Percentiles rank a stretch among this genome's conserved stretches.
Evolutionary conservation across 495 filamentous ascomycete genomes (phyloP).

Genomic region (Thozetella sp.): DNA sequence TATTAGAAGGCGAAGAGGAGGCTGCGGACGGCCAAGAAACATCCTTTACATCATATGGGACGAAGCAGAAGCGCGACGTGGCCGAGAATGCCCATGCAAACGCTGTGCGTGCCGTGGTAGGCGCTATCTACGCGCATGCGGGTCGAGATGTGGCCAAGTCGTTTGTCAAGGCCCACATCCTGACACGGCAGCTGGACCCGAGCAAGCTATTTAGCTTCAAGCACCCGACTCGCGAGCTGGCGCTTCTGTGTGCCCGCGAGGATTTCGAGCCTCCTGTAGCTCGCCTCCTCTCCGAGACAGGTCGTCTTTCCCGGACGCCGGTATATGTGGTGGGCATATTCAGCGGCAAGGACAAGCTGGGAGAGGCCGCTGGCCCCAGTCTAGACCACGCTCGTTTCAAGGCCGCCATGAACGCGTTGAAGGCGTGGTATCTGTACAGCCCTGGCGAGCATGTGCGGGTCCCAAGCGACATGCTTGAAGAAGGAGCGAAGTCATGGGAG

Average conservation of each 20-base stretch:
- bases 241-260: slow-evolving; percentile 79
- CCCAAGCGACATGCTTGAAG: slow-evolving; percentile 76
- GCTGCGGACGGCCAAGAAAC: slow-evolving; percentile 4
- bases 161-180: slow-evolving; percentile 82
- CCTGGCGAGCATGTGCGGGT: slow-evolving; percentile 66
- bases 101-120: slow-evolving; percentile 80
- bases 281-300: slow-evolving; percentile 84
- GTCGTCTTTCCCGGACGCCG: slow-evolving; percentile 75
- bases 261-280: slow-evolving; percentile 88
- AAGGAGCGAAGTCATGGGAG: slow-evolving; percentile 68
- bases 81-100: slow-evolving; percentile 47
- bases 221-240: slow-evolving; percentile 79
- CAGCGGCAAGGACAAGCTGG: slow-evolving; percentile 83
- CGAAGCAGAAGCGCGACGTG: slow-evolving; percentile 21
- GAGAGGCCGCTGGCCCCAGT: slow-evolving; percentile 77
- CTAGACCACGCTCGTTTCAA: slow-evolving; percentile 75
- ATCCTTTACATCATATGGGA: slow-evolving; percentile 23
- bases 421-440: slow-evolving; percentile 94
- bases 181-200: slow-evolving; percentile 78
- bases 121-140: slow-evolving; percentile 83
- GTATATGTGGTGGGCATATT: slow-evolving; percentile 96
- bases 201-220: slow-evolving; percentile 78
- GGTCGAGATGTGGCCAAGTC: slow-evolving; percentile 67
- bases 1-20: slow-evolving; percentile 6
- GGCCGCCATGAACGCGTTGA: slow-evolving; percentile 81